Evolutionary conservation across 2,329 filamentous ascomycete species (phyloP), one percentile per base, ranked within the genome.

Genomic region (Exophiala calicioides): DNA sequence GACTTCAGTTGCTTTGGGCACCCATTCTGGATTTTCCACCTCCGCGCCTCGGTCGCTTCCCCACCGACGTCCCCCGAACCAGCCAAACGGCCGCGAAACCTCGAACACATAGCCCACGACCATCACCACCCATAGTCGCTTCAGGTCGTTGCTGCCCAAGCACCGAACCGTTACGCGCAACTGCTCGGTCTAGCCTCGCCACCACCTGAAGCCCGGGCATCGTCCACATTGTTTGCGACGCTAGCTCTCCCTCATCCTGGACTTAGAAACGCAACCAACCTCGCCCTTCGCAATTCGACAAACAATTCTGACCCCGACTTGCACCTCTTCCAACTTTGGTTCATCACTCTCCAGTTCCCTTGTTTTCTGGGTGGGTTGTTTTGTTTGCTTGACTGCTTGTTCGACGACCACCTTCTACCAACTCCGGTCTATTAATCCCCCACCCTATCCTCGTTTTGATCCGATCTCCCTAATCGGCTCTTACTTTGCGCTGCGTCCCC

Each of bases 401-500:
- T 16, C 50, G 24, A 21, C 36, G 26, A 41, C 26, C 35, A 36
- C 15, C 42, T 3, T 24, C 37, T 20, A n/a, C 13, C 31, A 31
- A 4, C 27, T n/a, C 30, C 21, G 24, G 24, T 31, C 30, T 20
- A 15, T 38, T 18, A 30, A 12, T 39, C 36, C 34, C 32, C 16
- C 23, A 31, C 12, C 26, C 40, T 9, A 33, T 20, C 23, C 26
- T 24, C 26, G 39, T 40, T 34, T 33, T 13, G 15, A 43, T 43
- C 41, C 20, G 33, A 37, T 32, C 44, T 40, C 36, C 37, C 31
- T 45, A 32, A 33, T 20, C 34, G 29, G 32, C 42, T 38, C 16
- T 49, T 35, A 37, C n/a, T n/a, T 41, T 52, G 52, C 47, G 47
- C 40, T 41, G 47, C 40, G 21, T 38, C 43, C 43, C 40, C 46